Percentiles rank a stretch among this genome's conserved stretches.
phyloP scores from a whole-genome alignment of 2,329 filamentous ascomycete species.

The Fusarium clavum region DNA sequence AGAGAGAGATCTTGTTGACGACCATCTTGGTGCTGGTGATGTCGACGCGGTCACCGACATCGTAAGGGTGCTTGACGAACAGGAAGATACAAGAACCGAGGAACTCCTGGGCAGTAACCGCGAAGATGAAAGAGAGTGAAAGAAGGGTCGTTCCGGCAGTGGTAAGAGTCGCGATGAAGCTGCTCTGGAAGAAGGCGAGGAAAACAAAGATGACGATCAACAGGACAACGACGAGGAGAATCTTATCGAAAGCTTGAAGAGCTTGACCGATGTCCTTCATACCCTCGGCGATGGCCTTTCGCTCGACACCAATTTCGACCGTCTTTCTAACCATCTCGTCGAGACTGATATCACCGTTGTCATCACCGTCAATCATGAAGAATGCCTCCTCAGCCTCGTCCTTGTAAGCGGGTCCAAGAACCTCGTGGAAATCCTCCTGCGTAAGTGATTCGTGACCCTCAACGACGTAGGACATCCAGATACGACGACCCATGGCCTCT shows the following conservation, averaged over 20 bases:
- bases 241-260: constrained; percentile 87
- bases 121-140: constrained; percentile 96
- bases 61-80: constrained; percentile 98
- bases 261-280: constrained; percentile 99
- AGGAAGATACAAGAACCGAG: constrained; percentile 99
- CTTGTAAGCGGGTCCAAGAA: constrained; percentile 80
- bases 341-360: constrained; percentile 92
- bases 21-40: constrained; percentile 76
- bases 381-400: constrained; percentile 90
- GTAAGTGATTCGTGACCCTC: constrained; percentile 86
- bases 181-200: constrained; percentile 88
- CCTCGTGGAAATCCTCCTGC: constrained; percentile 85
- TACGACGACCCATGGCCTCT: constrained; percentile 90
- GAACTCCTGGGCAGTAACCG: constrained; percentile 91
- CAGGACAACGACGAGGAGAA: constrained; percentile 84
- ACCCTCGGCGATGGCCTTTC: constrained; percentile 89
- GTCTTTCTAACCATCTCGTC: constrained; percentile 95
- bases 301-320: constrained; percentile 83
- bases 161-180: constrained; percentile 85
- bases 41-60: constrained; percentile 94
- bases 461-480: constrained; percentile 98
- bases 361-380: constrained; percentile 81
- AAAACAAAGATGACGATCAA: constrained; percentile 87
- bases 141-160: constrained; percentile 92
- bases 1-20: constrained; percentile 92